These are phyloP conservation scores for Penicillium sp. DNA, from an alignment of 2,329 filamentous ascomycete species.

Conservation along the genomic window DNA sequence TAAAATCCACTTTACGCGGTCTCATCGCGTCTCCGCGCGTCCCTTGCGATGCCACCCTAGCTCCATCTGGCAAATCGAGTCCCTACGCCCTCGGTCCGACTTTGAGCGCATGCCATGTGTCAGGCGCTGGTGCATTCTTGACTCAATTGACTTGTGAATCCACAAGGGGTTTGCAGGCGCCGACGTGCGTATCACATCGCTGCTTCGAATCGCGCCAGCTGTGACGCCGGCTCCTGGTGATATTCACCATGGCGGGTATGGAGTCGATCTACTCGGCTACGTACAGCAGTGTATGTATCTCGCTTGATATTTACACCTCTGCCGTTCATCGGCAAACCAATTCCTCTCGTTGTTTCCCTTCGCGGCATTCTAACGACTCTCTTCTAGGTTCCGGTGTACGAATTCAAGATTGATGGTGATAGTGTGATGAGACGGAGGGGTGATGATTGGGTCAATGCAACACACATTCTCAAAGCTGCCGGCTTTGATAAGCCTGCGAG, in stretches of 20 bases:
- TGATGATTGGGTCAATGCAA: constrained; percentile 99
- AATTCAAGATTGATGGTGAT: constrained; percentile 78
- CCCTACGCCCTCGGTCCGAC: constrained; percentile 22
- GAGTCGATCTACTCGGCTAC: constrained; percentile 58
- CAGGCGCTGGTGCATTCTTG: constrained; percentile 10
- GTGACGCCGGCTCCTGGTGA: constrained; percentile 12
- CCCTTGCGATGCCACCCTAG: constrained; percentile 23
- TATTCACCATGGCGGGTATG: constrained; percentile 32
- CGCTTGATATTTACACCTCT: neutral
- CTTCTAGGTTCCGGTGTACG: constrained; percentile 82
- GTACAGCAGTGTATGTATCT: constrained; percentile 54
- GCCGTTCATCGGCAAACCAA: neutral
- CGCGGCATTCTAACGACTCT: neutral
- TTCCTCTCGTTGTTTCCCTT: neutral
- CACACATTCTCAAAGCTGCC: constrained; percentile 93
- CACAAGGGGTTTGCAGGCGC: constrained; percentile 7
- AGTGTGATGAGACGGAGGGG: constrained; percentile 93
- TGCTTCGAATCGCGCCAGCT: constrained; percentile 20
- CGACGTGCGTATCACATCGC: constrained; percentile 15
- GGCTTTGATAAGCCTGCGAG: constrained; percentile 95
- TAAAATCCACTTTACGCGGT: constrained; percentile 40
- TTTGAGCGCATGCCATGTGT: constrained; percentile 16
- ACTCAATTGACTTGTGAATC: constrained; percentile 12
- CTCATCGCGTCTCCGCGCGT: constrained; percentile 34
- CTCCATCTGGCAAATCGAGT: constrained; percentile 28